Evolutionary conservation across 768 basidiomycete genomes (phyloP).

Genomic region (Macrocybe gigantea): DNA sequence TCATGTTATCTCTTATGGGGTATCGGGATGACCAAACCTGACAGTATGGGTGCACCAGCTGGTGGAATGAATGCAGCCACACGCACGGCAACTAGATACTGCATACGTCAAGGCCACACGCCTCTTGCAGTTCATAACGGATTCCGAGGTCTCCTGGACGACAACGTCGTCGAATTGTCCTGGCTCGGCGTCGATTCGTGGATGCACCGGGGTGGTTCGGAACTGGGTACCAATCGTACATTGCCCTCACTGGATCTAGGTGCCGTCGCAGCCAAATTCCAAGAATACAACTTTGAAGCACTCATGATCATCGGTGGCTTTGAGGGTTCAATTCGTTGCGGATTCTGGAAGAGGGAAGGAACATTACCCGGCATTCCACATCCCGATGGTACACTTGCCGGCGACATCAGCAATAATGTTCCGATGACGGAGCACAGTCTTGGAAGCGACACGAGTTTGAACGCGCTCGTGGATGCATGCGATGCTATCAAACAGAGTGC

Average conservation of each 20-base stretch:
- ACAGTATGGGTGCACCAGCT: slow-evolving; percentile 91
- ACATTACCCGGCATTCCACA: slow-evolving; percentile 86
- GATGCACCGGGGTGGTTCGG: slow-evolving; percentile 94
- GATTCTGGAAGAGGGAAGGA: slow-evolving; percentile 74
- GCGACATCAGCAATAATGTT: slow-evolving; percentile 99
- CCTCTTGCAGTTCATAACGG: slow-evolving; percentile 95
- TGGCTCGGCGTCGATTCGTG: slow-evolving; percentile 98
- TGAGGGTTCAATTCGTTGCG: slow-evolving; percentile 85
- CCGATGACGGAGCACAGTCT: slow-evolving; percentile 95
- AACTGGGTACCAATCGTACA: slow-evolving; percentile 93
- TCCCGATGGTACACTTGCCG: slow-evolving; percentile 94
- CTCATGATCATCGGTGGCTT: slow-evolving; percentile 93
- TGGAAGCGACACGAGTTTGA: slow-evolving; percentile 96
- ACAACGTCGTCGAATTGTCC: slow-evolving; percentile 76
- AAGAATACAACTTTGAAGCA: slow-evolving; percentile 72
- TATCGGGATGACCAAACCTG: slow-evolving; percentile 2
- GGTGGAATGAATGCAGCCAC: slow-evolving; percentile 99
- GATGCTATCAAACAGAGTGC: slow-evolving; percentile 99
- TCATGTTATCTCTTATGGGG: neutral
- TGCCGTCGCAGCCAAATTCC: slow-evolving; percentile 85
- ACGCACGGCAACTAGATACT: slow-evolving; percentile 90
- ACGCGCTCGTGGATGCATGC: slow-evolving; percentile 94
- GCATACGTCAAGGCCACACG: slow-evolving; percentile 85
- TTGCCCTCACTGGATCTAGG: slow-evolving; percentile 86
- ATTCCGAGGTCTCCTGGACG: slow-evolving; percentile 90